Evolutionary conservation across 345 rosid species (phyloP), one percentile per base, ranked within the genome.

Genomic region (Bruguiera gymnorhiza): DNA sequence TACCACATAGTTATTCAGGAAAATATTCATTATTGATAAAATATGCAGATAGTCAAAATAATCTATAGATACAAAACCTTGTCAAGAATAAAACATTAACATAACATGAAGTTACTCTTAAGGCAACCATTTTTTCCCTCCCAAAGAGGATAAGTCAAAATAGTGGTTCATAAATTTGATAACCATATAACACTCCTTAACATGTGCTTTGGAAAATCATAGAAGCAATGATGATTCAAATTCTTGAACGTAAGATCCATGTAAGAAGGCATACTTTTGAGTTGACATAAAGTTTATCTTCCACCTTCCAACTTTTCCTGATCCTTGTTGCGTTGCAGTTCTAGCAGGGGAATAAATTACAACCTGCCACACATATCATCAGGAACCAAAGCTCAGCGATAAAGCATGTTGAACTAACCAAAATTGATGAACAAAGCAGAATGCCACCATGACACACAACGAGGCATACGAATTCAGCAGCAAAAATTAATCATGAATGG

Each of bases 301-400:
- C 98, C 99, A 92, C 73, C 79, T 88, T 43, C 99, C 99, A 76
- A 87, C 75, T 76, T 87, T 92, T 66, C 99, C 99, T 66, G 98
- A 90, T 79, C 99, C 98, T 86, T 90, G 97, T 52, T 96, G 99
- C 10, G 94, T 63, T 52, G 99, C 98, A 51, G 94, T 85, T 85
- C 99, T 88, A 37, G 97, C 98, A 9, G 99, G 98, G 63, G 99
- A 89, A 72, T 84, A 89, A 70, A 95, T 92, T 29, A 92, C 84
- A 74, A 95, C 97, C 97, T 94, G 81, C 16, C 51, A 73, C 48
- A 58, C 59, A 77, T 60, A 59, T 7, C 73, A 48, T 19, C 10
- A 36, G 50, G 18, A 29, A 46, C 15, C 2, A 32, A n/a, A 36
- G 30, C 20, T 5, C 29, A 18, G 20, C 4, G 6, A 56, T 2